phyloP scores from a whole-genome alignment of 2,329 filamentous ascomycete genomes.

The Coniella lustricola region DNA sequence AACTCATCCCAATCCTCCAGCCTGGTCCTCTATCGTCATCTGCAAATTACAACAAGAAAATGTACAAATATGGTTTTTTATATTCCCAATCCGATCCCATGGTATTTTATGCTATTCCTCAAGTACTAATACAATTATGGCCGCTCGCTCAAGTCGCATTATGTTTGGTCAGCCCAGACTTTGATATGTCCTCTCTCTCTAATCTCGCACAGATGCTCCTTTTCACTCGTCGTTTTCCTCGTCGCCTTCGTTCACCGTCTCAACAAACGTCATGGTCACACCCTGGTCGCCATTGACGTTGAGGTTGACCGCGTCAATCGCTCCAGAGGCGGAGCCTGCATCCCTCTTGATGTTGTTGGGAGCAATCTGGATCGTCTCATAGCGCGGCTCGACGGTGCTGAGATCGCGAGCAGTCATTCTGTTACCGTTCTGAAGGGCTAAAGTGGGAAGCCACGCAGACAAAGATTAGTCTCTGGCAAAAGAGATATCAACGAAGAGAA shows the following conservation, averaged over 20 bases:
- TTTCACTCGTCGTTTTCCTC: neutral
- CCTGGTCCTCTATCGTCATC: no score
- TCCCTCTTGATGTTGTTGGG: constrained; percentile 14
- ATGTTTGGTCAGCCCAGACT: no score
- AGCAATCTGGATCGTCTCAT: constrained; percentile 13
- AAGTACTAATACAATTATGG: no score
- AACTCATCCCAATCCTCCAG: no score
- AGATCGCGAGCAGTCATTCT: constrained; percentile 16
- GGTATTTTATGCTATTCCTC: no score
- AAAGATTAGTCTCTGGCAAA: neutral
- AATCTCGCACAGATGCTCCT: neutral
- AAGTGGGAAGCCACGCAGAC: neutral
- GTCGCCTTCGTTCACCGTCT: constrained; percentile 30
- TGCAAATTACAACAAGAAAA: no score
- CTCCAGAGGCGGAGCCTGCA: constrained; percentile 15
- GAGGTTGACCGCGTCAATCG: constrained; percentile 37
- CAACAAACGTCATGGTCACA: constrained; percentile 41
- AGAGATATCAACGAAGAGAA: no score
- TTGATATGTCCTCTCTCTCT: neutral
- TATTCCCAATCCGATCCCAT: no score
- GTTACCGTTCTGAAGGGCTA: constrained; percentile 23
- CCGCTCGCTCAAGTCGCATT: no score
- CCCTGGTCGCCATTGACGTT: constrained; percentile 37
- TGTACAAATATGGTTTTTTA: no score
- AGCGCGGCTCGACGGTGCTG: constrained; percentile 10